These are phyloP conservation scores for Boehmeria nivea DNA, from an alignment of 306 rosid species.

Conservation along the genomic window DNA sequence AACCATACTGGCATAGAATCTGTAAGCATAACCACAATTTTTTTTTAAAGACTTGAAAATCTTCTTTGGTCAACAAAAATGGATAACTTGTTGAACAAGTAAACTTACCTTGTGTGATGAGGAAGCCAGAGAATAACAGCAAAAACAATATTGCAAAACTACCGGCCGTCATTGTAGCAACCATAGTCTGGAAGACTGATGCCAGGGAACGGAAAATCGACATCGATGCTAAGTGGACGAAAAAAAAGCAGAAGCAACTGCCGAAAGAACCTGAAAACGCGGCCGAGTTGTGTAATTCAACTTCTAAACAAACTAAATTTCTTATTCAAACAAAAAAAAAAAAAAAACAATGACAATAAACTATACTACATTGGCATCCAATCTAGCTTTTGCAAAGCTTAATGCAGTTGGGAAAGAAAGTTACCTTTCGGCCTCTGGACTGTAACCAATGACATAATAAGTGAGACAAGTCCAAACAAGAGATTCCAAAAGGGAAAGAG, in stretches of 20 bases:
- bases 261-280: slow-evolving; percentile 26
- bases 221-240: slow-evolving; percentile 26
- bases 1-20: slow-evolving; percentile 40
- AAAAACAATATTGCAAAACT: slow-evolving; percentile 20
- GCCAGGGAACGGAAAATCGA: slow-evolving; percentile 38
- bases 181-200: slow-evolving; percentile 26
- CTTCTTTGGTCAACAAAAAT: background rate
- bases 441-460: slow-evolving; percentile 47
- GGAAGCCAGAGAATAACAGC: slow-evolving; percentile 31
- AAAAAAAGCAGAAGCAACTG: slow-evolving; percentile 28
- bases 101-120: slow-evolving; percentile 25
- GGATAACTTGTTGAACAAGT: background rate
- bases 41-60: too few species aligned
- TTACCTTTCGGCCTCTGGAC: slow-evolving; percentile 32
- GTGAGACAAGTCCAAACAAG: slow-evolving; percentile 44
- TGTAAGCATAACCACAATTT: background rate
- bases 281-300: too few species aligned
- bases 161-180: slow-evolving; percentile 14
- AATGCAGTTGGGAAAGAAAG: background rate
- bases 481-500: slow-evolving; percentile 35
- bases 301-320: too few species aligned
- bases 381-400: too few species aligned
- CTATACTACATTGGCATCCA: background rate
- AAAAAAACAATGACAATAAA: background rate
- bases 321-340: too few species aligned